Evolutionary conservation across 225 moss, liverwort and hornwort genomes (phyloP), one percentile per base, ranked within the genome.

Genomic region (Thuidium tamariscinum): DNA sequence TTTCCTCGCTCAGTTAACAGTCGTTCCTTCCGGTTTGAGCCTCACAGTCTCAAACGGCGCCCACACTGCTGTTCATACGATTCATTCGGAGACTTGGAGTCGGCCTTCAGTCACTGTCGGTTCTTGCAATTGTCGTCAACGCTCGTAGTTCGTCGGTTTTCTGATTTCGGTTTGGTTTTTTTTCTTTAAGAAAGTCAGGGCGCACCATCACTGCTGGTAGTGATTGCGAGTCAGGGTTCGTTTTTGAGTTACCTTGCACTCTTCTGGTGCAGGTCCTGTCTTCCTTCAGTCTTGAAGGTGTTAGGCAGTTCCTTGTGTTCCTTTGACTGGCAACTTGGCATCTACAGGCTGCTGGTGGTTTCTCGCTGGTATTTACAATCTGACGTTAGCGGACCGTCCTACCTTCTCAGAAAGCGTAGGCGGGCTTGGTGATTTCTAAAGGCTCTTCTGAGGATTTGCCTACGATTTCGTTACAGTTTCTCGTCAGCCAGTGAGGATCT

Each of bases 161-260:
- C 48, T 9, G 44, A 14, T 10, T 80, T 46, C 20, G 42, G 20
- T 46, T 23, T 49, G 11, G 5, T 11, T 39, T 44, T n/a, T n/a
- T n/a, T n/a, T n/a, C n/a, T n/a, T n/a, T n/a, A n/a, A n/a, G n/a
- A n/a, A 15, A 51, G 55, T 32, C 25, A 7, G 51, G 57, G 56
- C 34, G 85, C 87, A 79, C 76, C 82, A 54, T 68, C 79, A 79
- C 79, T 73, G 27, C 49, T 20, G 27, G 7, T 34, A 36, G 89
- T 89, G 90, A 44, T 84, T 10, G 44, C 56, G 82, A 85, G 90
- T 89, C 85, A 62, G 92, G 90, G 92, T 91, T 87, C 23, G 76
- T 91, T 93, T 93, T 88, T 79, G 70, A 91, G 93, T 83, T 32
- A 65, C 91, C 91, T 89, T 87, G 88, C 93, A 87, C 88, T 93